Conservation (phyloP, 176 grass and related monocot species). For the Zea mays region Zm-B73-REFERENCE-NAM-5.0 NC_050099.1:189321001-189321500, state of each 20-base stretch:
- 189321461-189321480: slow-evolving; percentile 63
- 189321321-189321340: slow-evolving; percentile 55
- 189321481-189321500: slow-evolving; percentile 17
- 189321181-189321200: slow-evolving; percentile 60
- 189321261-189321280: no score
- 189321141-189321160: slow-evolving; percentile 74
- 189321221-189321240: no score
- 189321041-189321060: slow-evolving; percentile 47
- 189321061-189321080: slow-evolving; percentile 65
- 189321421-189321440: slow-evolving; percentile 54
- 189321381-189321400: slow-evolving; percentile 62
- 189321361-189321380: slow-evolving; percentile 55
- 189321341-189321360: slow-evolving; percentile 66
- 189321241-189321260: no score
- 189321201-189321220: not conserved
- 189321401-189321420: slow-evolving; percentile 48
- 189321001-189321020: slow-evolving; percentile 66
- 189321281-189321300: no score
- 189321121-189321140: slow-evolving; percentile 67
- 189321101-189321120: slow-evolving; percentile 72
- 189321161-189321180: slow-evolving; percentile 86
- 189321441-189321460: slow-evolving; percentile 60
- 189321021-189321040: slow-evolving; percentile 81
- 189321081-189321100: slow-evolving; percentile 68
- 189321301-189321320: not conserved